Evolutionary conservation across 2,329 filamentous ascomycete species (phyloP).

Genomic region (Coniochaeta prunicola): DNA sequence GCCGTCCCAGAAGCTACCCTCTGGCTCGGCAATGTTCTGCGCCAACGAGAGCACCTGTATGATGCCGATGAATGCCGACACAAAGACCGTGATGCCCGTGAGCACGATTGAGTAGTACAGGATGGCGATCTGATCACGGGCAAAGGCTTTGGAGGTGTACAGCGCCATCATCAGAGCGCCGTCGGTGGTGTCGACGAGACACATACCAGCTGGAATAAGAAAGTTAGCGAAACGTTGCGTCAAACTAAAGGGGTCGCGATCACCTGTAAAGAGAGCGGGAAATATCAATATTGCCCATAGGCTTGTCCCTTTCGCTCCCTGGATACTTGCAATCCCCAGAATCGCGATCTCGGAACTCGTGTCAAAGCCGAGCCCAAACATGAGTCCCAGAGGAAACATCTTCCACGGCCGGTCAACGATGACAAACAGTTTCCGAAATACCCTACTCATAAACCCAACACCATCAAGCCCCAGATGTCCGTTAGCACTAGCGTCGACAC

Average conservation of each 20-base stretch:
- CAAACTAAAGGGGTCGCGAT: not conserved
- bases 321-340: conserved; percentile 80
- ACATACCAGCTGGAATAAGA: conserved; percentile 70
- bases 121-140: conserved; percentile 78
- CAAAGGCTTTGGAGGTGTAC: conserved; percentile 74
- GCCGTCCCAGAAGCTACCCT: conserved; percentile 84
- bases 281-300: conserved; percentile 95
- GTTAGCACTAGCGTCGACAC: conserved; percentile 19
- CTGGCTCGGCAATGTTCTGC: conserved; percentile 65
- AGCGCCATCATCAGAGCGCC: conserved; percentile 92
- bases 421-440: conserved; percentile 71
- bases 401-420: conserved; percentile 79
- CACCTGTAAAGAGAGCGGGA: conserved; percentile 79
- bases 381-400: conserved; percentile 84
- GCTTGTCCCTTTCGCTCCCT: conserved; percentile 76
- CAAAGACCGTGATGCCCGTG: conserved; percentile 74
- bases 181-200: conserved; percentile 84
- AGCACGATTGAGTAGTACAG: conserved; percentile 90
- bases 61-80: conserved; percentile 77
- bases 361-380: conserved; percentile 92
- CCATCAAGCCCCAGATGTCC: conserved; percentile 63
- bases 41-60: conserved; percentile 78
- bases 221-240: conserved; percentile 2
- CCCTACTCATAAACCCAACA: conserved; percentile 62
- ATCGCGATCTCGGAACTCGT: conserved; percentile 92